A percentile compares a stretch with the other conserved stretches of the same genome.
phyloP scores from a whole-genome alignment of 192 early-diverging fungal species.

The Entomortierella chlamydospora region DNA sequence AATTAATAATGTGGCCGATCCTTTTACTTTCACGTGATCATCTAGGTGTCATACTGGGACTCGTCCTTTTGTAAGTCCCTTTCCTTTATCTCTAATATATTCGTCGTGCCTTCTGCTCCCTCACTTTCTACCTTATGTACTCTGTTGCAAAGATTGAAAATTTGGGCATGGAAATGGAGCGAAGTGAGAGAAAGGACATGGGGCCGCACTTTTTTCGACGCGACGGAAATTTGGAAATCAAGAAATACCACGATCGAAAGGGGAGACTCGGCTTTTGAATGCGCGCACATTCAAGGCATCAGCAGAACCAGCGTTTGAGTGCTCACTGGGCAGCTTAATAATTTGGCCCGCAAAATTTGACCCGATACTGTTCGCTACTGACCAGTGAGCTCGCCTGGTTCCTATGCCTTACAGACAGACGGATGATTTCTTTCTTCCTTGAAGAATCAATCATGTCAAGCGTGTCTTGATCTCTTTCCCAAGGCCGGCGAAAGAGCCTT shows the following conservation, averaged over 20 bases:
- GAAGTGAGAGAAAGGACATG: conserved; percentile 44
- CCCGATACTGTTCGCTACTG: neutral
- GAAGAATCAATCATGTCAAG: conserved; percentile 35
- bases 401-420: conserved; percentile 17
- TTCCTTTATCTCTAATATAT: conserved; percentile 34
- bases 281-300: conserved; percentile 12
- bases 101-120: conserved; percentile 43
- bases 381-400: conserved; percentile 9
- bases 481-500: conserved; percentile 46
- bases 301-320: neutral
- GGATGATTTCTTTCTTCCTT: conserved; percentile 19
- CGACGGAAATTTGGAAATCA: conserved; percentile 30
- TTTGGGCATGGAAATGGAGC: conserved; percentile 50
- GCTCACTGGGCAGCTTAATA: neutral
- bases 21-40: neutral
- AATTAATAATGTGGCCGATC: neutral
- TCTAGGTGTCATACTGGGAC: conserved; percentile 50
- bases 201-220: conserved; percentile 47
- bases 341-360: neutral
- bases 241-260: conserved; percentile 19
- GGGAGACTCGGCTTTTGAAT: conserved; percentile 30
- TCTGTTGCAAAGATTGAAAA: conserved; percentile 48
- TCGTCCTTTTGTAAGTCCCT: conserved; percentile 56
- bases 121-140: conserved; percentile 46
- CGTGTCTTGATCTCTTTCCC: conserved; percentile 49